A percentile compares a stretch with the other conserved stretches of the same genome.
phyloP scores from a whole-genome alignment of 2,329 filamentous ascomycete species.

The Tolypocladium sp. region DNA sequence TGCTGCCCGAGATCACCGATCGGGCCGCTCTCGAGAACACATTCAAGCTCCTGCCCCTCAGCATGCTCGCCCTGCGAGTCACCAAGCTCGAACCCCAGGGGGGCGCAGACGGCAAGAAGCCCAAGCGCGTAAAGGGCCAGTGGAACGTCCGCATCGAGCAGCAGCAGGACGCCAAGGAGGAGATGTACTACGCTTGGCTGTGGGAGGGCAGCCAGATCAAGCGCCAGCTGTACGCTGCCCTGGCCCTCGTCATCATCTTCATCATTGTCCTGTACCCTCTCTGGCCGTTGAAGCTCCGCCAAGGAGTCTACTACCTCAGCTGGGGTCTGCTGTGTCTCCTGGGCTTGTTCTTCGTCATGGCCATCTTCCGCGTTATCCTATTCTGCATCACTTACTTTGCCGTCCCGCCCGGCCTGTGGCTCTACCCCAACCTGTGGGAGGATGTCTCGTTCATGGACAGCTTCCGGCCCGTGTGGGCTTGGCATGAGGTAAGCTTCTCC shows the following conservation, averaged over 20 bases:
- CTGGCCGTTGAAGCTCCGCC: conserved; percentile 84
- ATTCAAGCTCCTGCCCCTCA: conserved; percentile 91
- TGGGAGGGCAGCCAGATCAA: conserved; percentile 92
- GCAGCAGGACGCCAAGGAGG: conserved; percentile 80
- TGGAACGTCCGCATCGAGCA: conserved; percentile 96
- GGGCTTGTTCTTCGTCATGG: conserved; percentile 93
- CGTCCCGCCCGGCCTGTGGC: conserved; percentile 82
- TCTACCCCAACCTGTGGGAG: conserved; percentile 96
- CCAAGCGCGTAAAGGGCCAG: conserved; percentile 86
- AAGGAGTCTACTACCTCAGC: conserved; percentile 94
- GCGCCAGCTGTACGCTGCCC: conserved; percentile 81
- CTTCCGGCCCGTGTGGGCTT: conserved; percentile 93
- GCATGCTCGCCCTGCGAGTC: conserved; percentile 86
- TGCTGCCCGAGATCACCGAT: conserved; percentile 81
- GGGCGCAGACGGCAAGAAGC: conserved; percentile 54
- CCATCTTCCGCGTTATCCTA: conserved; percentile 89
- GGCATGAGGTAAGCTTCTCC: conserved; percentile 71
- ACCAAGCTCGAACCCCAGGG: conserved; percentile 63
- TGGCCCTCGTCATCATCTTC: conserved; percentile 77
- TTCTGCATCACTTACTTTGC: conserved; percentile 89
- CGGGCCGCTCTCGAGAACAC: conserved; percentile 82
- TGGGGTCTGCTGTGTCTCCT: conserved; percentile 88
- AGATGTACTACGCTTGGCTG: conserved; percentile 94
- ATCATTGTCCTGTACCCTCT: conserved; percentile 89
- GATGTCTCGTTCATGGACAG: conserved; percentile 98